These are phyloP conservation scores for Tausonia pullulans DNA, from an alignment of 1,284 basidiomycete species.

Conservation along the genomic window DNA sequence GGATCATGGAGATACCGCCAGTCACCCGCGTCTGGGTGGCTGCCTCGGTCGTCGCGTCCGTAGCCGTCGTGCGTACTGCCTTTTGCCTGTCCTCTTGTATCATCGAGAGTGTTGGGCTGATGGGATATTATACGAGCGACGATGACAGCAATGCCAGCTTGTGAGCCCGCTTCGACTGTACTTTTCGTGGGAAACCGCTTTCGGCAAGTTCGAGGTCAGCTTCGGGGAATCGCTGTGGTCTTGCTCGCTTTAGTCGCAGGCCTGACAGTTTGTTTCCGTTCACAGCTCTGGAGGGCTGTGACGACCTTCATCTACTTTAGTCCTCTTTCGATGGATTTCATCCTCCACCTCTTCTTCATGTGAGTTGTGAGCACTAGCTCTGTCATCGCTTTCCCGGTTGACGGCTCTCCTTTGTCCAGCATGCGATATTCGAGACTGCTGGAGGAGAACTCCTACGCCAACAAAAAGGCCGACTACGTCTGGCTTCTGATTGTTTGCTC, in stretches of 20 bases:
- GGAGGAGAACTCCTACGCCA: constrained; percentile 89
- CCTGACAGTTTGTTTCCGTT: constrained; percentile 4
- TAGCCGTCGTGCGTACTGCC: constrained; percentile 59
- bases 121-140: too few species aligned
- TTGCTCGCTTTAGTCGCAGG: background rate
- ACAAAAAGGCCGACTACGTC: constrained; percentile 81
- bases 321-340: constrained; percentile 79
- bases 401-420: constrained; percentile 35
- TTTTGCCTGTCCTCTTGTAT: constrained; percentile 1
- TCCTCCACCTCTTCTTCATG: constrained; percentile 98
- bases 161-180: constrained; percentile 83
- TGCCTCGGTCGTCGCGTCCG: constrained; percentile 61
- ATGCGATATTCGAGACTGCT: constrained; percentile 94
- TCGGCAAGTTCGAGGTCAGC: constrained; percentile 63
- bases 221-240: constrained; percentile 14
- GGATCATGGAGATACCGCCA: constrained; percentile 78
- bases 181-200: constrained; percentile 74
- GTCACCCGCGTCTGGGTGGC: constrained; percentile 69
- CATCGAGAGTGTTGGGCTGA: too few species aligned
- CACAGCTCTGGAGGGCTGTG: constrained; percentile 70
- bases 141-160: constrained; percentile 70
- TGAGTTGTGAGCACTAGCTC: constrained; percentile 38
- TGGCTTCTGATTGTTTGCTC: constrained; percentile 78
- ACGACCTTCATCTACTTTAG: constrained; percentile 97
- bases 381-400: background rate